phyloP scores from a whole-genome alignment of 2,329 filamentous ascomycete species.

The Coniochaeta hoffmannii region DNA sequence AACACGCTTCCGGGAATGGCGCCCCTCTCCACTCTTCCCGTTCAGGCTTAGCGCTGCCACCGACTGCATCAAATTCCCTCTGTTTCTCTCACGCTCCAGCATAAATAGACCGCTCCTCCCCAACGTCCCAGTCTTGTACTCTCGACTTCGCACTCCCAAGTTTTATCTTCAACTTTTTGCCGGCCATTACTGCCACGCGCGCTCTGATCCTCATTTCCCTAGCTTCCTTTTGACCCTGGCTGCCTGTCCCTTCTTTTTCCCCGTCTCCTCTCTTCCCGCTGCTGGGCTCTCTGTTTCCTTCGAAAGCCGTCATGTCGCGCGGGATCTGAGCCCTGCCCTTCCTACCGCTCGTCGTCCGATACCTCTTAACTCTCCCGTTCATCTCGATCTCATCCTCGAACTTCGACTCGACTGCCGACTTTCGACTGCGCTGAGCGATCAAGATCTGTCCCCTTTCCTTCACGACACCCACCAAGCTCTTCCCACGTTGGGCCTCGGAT shows the following conservation, averaged over 20 bases:
- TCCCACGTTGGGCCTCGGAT: background rate
- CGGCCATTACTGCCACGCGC: background rate
- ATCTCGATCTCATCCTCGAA: slow-evolving; percentile 3
- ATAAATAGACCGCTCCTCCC: slow-evolving; percentile 4
- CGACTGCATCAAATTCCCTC: background rate
- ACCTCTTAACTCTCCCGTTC: slow-evolving; percentile 1
- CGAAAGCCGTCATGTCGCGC: background rate
- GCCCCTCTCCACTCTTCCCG: background rate
- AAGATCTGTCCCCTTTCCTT: background rate
- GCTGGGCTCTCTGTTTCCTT: background rate
- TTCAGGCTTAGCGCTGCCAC: too few species aligned
- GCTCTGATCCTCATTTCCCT: background rate
- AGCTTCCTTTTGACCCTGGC: background rate
- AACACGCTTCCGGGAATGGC: background rate
- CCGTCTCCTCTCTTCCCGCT: background rate
- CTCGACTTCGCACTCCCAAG: slow-evolving; percentile 1
- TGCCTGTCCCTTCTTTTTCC: background rate
- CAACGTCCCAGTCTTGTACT: slow-evolving; percentile 4
- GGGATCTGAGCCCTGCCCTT: background rate
- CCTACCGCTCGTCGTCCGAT: background rate
- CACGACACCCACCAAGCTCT: background rate
- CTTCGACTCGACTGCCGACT: slow-evolving; percentile 1
- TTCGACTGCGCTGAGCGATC: slow-evolving; percentile 2
- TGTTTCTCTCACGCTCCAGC: background rate
- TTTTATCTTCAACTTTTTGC: background rate